These are phyloP conservation scores for Hemileccinum rubropunctum DNA, from an alignment of 768 basidiomycete genomes.

Conservation along the genomic window DNA sequence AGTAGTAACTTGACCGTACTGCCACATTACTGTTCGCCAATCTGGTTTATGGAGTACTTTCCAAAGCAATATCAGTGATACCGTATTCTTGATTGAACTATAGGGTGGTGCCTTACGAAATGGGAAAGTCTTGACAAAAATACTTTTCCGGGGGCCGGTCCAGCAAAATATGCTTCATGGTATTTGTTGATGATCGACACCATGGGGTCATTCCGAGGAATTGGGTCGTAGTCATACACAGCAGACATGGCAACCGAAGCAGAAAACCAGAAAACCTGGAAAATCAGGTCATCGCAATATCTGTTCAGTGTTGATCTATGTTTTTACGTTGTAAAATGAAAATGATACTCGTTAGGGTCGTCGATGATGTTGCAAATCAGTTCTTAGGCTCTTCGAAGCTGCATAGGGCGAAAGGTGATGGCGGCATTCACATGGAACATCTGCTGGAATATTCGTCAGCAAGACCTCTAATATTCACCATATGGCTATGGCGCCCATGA, in stretches of 20 bases:
- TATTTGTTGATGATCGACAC: slow-evolving; percentile 5
- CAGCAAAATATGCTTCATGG: neutral
- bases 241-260: slow-evolving; percentile 26
- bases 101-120: slow-evolving; percentile 11
- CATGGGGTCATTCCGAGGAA: slow-evolving; percentile 5
- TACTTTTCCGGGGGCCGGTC: neutral
- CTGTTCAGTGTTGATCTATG: too few species aligned
- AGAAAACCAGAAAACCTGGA: slow-evolving; percentile 14
- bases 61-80: neutral
- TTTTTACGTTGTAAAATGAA: slow-evolving; percentile 4
- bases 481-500: neutral
- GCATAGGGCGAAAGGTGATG: too few species aligned
- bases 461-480: neutral
- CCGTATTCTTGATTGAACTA: too few species aligned
- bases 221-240: slow-evolving; percentile 15
- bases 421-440: neutral
- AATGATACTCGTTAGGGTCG: neutral
- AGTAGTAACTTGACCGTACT: too few species aligned
- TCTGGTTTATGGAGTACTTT: slow-evolving; percentile 17
- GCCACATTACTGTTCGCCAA: too few species aligned
- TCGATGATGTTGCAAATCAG: too few species aligned
- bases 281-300: neutral
- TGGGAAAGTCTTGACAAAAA: slow-evolving; percentile 6
- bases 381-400: too few species aligned
- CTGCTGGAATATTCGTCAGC: slow-evolving; percentile 1